phyloP scores from a whole-genome alignment of 2,329 filamentous ascomycete species.

The Alternaria longipes region DNA sequence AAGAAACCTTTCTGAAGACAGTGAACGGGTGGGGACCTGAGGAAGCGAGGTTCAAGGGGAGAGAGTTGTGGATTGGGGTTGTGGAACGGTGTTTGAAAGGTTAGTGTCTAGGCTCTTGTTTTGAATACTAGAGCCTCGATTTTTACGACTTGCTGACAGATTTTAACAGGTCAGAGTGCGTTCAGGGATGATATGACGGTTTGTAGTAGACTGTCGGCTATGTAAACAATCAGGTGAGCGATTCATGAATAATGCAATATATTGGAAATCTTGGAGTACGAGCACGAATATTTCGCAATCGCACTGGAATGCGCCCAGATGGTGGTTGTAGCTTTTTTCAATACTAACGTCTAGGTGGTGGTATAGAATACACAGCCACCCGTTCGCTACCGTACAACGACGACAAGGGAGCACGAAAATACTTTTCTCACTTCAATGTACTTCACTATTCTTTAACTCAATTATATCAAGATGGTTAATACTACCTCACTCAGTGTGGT shows the following conservation, averaged over 20 bases:
- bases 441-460: background rate
- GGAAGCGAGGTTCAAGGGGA: conserved; percentile 35
- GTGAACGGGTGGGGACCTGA: conserved; percentile 36
- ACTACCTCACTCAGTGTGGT: background rate
- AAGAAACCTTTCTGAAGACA: conserved; percentile 26
- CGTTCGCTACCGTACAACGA: background rate
- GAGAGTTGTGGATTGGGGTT: conserved; percentile 33
- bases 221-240: background rate
- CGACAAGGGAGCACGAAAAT: background rate
- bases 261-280: no score
- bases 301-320: accelerated
- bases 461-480: background rate
- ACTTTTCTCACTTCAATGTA: background rate
- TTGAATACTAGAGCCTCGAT: no score
- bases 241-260: background rate
- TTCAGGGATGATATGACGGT: conserved; percentile 20
- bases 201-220: background rate
- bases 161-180: background rate
- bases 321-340: background rate
- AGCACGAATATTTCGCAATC: no score
- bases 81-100: conserved; percentile 30
- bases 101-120: background rate
- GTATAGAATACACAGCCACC: background rate
- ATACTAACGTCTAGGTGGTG: background rate
- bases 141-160: background rate